Percentiles rank a stretch among this genome's conserved stretches.
Evolutionary conservation across 1,139 yeast genomes (phyloP).

Genomic region (Debaryomycetaceae sp.): DNA sequence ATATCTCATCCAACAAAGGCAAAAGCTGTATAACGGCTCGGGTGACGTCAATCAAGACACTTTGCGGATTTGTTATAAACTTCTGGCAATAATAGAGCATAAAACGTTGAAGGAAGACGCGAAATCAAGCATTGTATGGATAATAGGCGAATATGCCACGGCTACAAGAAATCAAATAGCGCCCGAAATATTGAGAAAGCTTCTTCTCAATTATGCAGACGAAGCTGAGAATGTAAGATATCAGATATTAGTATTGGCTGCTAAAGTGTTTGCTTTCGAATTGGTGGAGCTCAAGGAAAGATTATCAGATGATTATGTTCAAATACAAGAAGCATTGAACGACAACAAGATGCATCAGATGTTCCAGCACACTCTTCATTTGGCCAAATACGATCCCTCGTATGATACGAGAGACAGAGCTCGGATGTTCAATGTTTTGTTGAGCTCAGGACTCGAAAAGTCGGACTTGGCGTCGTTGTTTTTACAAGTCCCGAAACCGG

Average conservation of each 20-base stretch:
- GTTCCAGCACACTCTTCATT: constrained; percentile 59
- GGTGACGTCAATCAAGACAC: constrained; percentile 26
- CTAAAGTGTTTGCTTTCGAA: constrained; percentile 64
- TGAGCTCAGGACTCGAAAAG: constrained; percentile 30
- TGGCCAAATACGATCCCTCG: constrained; percentile 70
- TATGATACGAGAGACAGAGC: constrained; percentile 86
- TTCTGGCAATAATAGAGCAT: constrained; percentile 31
- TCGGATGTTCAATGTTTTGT: constrained; percentile 59
- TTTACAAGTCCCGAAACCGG: constrained; percentile 79
- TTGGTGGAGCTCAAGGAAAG: constrained; percentile 31
- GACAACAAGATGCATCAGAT: constrained; percentile 43
- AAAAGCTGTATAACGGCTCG: constrained; percentile 16
- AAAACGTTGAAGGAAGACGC: constrained; percentile 48
- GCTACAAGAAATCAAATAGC: constrained; percentile 47
- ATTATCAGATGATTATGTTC: constrained; percentile 18
- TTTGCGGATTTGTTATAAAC: constrained; percentile 32
- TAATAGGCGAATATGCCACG: constrained; percentile 74
- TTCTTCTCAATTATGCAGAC: constrained; percentile 53
- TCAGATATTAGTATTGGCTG: constrained; percentile 69
- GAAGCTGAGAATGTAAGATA: constrained; percentile 61
- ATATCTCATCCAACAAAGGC: constrained; percentile 61
- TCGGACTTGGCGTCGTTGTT: constrained; percentile 67
- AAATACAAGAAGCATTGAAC: constrained; percentile 21
- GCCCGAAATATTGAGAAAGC: constrained; percentile 70
- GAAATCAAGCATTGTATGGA: constrained; percentile 83